Evolutionary conservation across 352 stramenopile genomes (phyloP), one percentile per base, ranked within the genome.

Genomic region (Phytophthora cactorum): DNA sequence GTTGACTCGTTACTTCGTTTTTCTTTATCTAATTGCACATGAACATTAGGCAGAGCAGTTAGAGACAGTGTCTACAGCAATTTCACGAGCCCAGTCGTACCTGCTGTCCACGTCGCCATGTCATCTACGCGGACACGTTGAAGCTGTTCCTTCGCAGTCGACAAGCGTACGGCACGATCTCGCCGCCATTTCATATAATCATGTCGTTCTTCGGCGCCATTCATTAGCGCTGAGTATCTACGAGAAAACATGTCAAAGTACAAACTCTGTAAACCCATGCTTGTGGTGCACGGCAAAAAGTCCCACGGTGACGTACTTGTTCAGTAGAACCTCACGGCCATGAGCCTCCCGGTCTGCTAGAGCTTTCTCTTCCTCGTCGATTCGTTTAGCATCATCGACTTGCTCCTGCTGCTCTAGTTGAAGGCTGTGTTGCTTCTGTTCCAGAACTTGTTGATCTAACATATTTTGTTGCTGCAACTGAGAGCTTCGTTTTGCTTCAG

Each of bases 161-260:
- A 66, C 57, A 87, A 73, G 2, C 82, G 75, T 32, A 81, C 25
- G 43, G 78, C 77, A 54, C 79, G 77, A 71, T 81, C 52, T 38
- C 78, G 72, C 22, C 79, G 77, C 82, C 82, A 90, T 22, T 73
- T 83, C 66, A 87, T 86, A 53, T 88, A 88, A 14, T 73, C 63
- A 58, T 81, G 73, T 15, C 69, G 70, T 53, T 80, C 53, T 46
- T 88, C 71, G 15, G 70, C 74, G 44, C 66, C 76, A 17, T 31
- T 46, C 50, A 84, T 75, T 6, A 88, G 52, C 12, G 44, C 50
- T 3, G 66, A 62, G 55, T 87, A 81, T 60, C 81, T 90, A 51
- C 6, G 14, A 64, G 59, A 3, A 63, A 54, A 25, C 14, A 63
- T 54, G 44, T 3, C 31, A 51, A 39, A 43, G 4, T 27, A 52